These are phyloP conservation scores for Graphilbum ipis-grandicollis DNA, from an alignment of 2,329 filamentous ascomycete genomes.

Conservation along the genomic window DNA sequence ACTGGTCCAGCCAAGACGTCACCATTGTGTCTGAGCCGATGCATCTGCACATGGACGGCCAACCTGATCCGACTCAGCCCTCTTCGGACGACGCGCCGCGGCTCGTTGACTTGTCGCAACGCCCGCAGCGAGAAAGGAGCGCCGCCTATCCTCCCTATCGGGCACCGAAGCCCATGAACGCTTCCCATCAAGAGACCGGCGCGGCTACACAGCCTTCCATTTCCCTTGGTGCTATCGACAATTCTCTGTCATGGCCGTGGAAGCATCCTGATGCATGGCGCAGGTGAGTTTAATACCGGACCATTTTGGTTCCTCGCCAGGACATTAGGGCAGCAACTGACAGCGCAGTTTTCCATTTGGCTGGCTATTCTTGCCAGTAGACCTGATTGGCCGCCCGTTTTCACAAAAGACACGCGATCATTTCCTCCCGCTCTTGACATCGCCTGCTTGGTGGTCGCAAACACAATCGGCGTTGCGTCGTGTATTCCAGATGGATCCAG, in stretches of 20 bases:
- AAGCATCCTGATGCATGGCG: constrained; percentile 87
- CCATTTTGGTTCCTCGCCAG: too few species aligned
- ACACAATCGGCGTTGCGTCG: constrained; percentile 73
- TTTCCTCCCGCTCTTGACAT: constrained; percentile 89
- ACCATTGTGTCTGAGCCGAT: constrained; percentile 72
- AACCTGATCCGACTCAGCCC: too few species aligned
- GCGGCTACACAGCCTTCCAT: constrained; percentile 39
- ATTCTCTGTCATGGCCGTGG: constrained; percentile 97
- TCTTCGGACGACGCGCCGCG: constrained; percentile 38
- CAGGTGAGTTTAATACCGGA: constrained; percentile 28
- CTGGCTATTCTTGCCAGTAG: constrained; percentile 94
- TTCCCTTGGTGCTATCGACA: constrained; percentile 84
- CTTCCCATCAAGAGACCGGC: constrained; percentile 27
- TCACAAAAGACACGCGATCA: constrained; percentile 86
- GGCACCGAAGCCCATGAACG: constrained; percentile 70
- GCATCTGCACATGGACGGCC: constrained; percentile 47
- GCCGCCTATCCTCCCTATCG: constrained; percentile 48
- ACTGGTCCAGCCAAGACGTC: constrained; percentile 66
- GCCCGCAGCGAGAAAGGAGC: constrained; percentile 21
- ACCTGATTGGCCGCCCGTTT: constrained; percentile 88
- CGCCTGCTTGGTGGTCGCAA: constrained; percentile 91
- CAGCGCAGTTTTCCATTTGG: constrained; percentile 98
- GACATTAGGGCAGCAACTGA: too few species aligned
- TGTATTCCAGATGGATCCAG: constrained; percentile 79
- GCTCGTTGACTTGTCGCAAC: constrained; percentile 36